phyloP scores from a whole-genome alignment of 768 basidiomycete genomes.

The Leccinum longicurvipes region DNA sequence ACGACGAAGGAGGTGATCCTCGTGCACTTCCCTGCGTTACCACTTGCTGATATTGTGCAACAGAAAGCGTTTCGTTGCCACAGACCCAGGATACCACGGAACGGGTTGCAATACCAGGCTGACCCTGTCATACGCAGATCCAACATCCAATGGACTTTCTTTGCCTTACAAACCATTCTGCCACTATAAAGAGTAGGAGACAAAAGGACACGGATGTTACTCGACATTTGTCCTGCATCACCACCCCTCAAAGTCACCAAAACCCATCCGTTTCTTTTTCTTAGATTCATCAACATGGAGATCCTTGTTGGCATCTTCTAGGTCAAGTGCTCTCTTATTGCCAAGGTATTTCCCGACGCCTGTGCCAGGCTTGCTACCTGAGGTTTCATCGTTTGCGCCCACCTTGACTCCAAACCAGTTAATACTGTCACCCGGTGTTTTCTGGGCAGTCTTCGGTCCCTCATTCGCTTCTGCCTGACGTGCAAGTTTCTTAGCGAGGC shows the following conservation, averaged over 20 bases:
- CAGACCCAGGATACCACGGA: background rate
- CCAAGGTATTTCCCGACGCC: constrained; percentile 82
- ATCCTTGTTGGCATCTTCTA: constrained; percentile 17
- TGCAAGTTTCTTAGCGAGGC: constrained; percentile 76
- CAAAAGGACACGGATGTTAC: background rate
- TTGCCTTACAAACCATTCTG: constrained; percentile 7
- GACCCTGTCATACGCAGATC: constrained; percentile 3
- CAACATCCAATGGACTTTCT: background rate
- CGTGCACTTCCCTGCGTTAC: background rate
- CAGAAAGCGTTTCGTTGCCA: constrained; percentile 3
- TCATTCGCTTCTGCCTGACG: constrained; percentile 31
- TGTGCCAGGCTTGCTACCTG: constrained; percentile 27
- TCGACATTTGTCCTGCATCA: constrained; percentile 27
- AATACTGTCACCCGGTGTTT: constrained; percentile 62
- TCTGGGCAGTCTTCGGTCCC: constrained; percentile 35
- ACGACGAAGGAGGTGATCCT: constrained; percentile 32
- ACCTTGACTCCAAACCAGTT: constrained; percentile 93
- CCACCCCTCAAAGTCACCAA: constrained; percentile 90
- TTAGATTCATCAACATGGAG: constrained; percentile 47
- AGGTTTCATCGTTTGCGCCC: constrained; percentile 41
- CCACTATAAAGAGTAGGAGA: constrained; percentile 10
- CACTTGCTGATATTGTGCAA: constrained; percentile 2
- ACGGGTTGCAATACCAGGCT: constrained; percentile 24
- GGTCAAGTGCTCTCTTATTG: constrained; percentile 44
- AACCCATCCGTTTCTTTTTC: constrained; percentile 83